Percentiles rank a stretch among this genome's conserved stretches.
Conservation (phyloP, 2,329 filamentous ascomycete genomes). For the Mariannaea elegans region DNA sequence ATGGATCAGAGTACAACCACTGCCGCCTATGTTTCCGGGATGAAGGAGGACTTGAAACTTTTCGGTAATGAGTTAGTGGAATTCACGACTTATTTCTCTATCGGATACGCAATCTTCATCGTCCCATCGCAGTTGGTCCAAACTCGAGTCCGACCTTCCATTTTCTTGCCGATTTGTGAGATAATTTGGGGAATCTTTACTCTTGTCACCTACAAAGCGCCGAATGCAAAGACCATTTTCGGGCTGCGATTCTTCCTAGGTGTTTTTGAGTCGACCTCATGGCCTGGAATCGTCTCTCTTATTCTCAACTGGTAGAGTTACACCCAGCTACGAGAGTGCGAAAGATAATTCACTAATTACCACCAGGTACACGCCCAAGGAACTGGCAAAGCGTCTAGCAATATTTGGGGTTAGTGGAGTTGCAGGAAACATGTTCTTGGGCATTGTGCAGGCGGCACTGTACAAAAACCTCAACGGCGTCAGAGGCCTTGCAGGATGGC, state of each 20-base stretch:
- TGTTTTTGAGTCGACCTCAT: constrained; percentile 35
- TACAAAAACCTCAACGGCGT: constrained; percentile 35
- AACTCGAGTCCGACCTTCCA: constrained; percentile 32
- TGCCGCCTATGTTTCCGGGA: constrained; percentile 32
- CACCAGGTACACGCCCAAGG: constrained; percentile 29
- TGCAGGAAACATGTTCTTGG: constrained; percentile 37
- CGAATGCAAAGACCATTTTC: constrained; percentile 27
- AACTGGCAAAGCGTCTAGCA: constrained; percentile 33
- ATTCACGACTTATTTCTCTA: constrained; percentile 39
- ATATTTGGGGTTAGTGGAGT: constrained; percentile 38
- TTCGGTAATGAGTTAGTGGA: constrained; percentile 34
- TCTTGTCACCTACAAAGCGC: constrained; percentile 27
- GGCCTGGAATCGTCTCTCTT: constrained; percentile 35
- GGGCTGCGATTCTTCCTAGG: constrained; percentile 34
- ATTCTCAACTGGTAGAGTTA: constrained; percentile 35
- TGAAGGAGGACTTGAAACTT: constrained; percentile 31
- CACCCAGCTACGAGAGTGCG: accelerated
- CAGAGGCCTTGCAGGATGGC: constrained; percentile 32
- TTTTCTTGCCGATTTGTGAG: constrained; percentile 33
- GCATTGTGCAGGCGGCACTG: constrained; percentile 32
- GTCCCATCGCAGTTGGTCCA: constrained; percentile 35
- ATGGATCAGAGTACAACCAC: constrained; percentile 37
- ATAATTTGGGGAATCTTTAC: constrained; percentile 36
- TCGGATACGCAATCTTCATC: constrained; percentile 35
- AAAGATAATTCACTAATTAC: background rate